Conservation (phyloP, 129 eudicot species). For the Chrysanthemum lavandulifolium region DNA sequence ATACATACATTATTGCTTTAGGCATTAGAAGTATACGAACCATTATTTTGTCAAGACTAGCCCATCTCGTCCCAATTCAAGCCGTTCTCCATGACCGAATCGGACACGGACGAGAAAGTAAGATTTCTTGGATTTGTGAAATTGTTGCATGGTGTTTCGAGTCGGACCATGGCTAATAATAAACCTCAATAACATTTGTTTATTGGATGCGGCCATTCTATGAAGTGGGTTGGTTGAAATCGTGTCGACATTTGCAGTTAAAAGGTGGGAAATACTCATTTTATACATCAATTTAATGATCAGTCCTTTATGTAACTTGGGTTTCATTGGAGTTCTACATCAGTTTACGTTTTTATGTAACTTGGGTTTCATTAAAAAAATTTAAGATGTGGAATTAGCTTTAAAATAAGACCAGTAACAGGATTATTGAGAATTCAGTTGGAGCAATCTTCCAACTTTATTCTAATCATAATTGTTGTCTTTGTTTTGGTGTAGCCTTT, state of each 20-base stretch:
- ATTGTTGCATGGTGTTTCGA: constrained; percentile 80
- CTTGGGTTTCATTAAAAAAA: no score
- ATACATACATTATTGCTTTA: constrained; percentile 40
- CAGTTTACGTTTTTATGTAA: no score
- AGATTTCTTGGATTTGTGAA: constrained; percentile 94
- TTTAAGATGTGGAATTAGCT: no score
- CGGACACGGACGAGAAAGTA: constrained; percentile 90
- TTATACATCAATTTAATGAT: constrained; percentile 29
- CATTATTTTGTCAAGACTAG: no score
- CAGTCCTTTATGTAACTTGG: no score
- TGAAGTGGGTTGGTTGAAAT: constrained; percentile 28
- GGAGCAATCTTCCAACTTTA: no score
- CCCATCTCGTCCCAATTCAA: constrained; percentile 88
- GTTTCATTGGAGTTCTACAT: no score
- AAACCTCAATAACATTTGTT: constrained; percentile 54
- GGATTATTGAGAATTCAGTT: no score
- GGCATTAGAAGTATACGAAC: no score
- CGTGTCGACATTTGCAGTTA: constrained; percentile 36
- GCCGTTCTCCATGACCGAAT: constrained; percentile 94
- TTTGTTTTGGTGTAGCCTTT: no score
- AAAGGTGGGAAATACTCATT: constrained; percentile 39
- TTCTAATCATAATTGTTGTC: no score
- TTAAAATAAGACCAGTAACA: no score
- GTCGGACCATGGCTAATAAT: constrained; percentile 56
- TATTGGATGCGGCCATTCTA: constrained; percentile 5